A percentile compares a stretch with the other conserved stretches of the same genome.
Conservation (phyloP, 176 grass and related monocot species). For the Aegilops sharonensis region DNA sequence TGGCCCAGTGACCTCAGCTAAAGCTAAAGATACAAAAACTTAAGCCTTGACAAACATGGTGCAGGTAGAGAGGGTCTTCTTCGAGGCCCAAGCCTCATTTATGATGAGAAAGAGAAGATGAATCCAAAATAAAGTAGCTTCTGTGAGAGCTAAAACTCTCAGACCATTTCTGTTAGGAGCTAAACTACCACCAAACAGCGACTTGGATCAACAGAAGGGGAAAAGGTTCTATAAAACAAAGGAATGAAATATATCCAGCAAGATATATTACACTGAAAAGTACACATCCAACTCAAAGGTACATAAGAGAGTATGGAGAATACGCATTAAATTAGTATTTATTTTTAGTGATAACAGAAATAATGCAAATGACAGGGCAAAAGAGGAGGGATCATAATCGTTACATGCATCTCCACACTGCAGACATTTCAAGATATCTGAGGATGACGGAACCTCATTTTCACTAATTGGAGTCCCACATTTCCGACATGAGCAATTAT, state of each 20-base stretch:
- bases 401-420: conserved; percentile 79
- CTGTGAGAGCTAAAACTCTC: background rate
- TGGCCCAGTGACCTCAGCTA: background rate
- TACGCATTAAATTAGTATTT: background rate
- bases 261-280: background rate
- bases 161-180: background rate
- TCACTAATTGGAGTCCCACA: conserved; percentile 53
- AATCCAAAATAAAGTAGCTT: background rate
- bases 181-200: background rate
- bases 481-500: conserved; percentile 67
- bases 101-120: background rate
- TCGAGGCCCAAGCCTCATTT: background rate
- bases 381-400: background rate
- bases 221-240: background rate
- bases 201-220: background rate
- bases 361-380: background rate
- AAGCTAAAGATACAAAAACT: background rate
- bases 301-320: background rate
- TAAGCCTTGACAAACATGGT: background rate
- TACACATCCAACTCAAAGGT: background rate
- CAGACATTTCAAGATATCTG: conserved; percentile 54
- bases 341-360: background rate
- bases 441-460: conserved; percentile 45
- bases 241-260: background rate
- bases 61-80: background rate